Conservation (phyloP, 2,329 filamentous ascomycete species). For the Endoconidiophora polonica region DNA sequence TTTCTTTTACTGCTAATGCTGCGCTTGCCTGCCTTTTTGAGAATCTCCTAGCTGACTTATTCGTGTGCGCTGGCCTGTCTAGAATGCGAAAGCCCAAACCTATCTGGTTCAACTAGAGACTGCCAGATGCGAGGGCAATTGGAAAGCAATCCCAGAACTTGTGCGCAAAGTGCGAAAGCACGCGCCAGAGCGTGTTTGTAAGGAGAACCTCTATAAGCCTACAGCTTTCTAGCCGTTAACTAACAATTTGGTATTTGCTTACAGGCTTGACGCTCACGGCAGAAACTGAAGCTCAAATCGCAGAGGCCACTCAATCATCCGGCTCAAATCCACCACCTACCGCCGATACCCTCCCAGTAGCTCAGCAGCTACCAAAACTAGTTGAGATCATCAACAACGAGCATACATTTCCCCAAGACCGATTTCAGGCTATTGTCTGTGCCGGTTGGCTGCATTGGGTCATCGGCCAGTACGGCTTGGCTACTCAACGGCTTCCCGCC, state of each 20-base stretch:
- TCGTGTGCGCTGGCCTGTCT: background rate
- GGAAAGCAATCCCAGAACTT: slow-evolving; percentile 73
- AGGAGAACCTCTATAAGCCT: slow-evolving; percentile 18
- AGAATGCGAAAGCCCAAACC: slow-evolving; percentile 50
- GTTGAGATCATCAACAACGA: slow-evolving; percentile 42
- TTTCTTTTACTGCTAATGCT: background rate
- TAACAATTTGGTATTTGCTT: slow-evolving; percentile 12
- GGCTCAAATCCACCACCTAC: slow-evolving; percentile 15
- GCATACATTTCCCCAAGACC: slow-evolving; percentile 35
- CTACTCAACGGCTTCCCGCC: slow-evolving; percentile 44
- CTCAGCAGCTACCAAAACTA: slow-evolving; percentile 32
- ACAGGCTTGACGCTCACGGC: slow-evolving; percentile 56
- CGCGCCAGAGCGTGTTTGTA: slow-evolving; percentile 72
- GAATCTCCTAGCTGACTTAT: background rate
- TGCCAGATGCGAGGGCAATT: slow-evolving; percentile 74
- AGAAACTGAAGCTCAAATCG: slow-evolving; percentile 50
- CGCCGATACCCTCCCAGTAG: slow-evolving; percentile 27
- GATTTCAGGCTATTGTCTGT: slow-evolving; percentile 67
- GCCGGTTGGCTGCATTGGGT: slow-evolving; percentile 75
- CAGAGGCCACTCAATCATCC: slow-evolving; percentile 27
- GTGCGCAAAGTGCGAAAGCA: slow-evolving; percentile 91
- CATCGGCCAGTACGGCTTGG: slow-evolving; percentile 48
- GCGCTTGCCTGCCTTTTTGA: background rate
- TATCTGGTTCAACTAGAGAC: slow-evolving; percentile 73
- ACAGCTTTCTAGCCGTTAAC: background rate